Base-by-base conservation (phyloP, 2,329 filamentous ascomycete genomes). In the Cladophialophora immunda region DNA sequence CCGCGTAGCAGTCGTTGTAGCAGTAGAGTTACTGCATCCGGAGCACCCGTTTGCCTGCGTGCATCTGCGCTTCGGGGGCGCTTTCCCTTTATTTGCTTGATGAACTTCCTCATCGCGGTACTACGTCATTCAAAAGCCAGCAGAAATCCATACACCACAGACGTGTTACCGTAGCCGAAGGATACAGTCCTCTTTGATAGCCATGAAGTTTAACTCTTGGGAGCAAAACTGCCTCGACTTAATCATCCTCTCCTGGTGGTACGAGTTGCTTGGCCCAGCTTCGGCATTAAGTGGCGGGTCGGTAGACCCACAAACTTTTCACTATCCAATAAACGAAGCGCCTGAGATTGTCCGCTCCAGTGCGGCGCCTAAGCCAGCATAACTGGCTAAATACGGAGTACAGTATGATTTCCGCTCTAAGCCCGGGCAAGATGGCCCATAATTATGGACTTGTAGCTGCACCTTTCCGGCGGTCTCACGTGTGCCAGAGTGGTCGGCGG, bases 51-150 rank as follows among this genome's bases (percentile, higher is more conserved):
- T 41, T 38, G 41, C 22, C 45, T 41, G 22, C 17, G 7, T 55
- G 29, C 25, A 38, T 62, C 59, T 62, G 22, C 34, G 27, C 29
- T 17, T 36, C 29, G 59, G 30, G 29, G 54, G 47, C 29, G 59
- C 47, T 17, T 32, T 47, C 55, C 34, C 29, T 52, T 30, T 34
- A 62, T 55, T 56, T 55, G 45, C 47, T 56, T 56, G 50, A 62
- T 56, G 47, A 62, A 62, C 34, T 25, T 62, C 27, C 19, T 62
- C 50, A 62, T 62, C 55, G 50, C 17, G 47, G 56, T 36, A 55
- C 29, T 7, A 62, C 22, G 3, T 17, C 36, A 13, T 15, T 38
- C 9, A 17, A 38, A 38, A 17, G 36, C 36, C 15, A 38, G 36
- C 36, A n/a, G 36, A 38, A 38, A 38, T 38, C 36, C 36, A 38